These are phyloP conservation scores for Fusarium brevicatenulatum DNA, from an alignment of 2,329 filamentous ascomycete species.

Conservation along the genomic window DNA sequence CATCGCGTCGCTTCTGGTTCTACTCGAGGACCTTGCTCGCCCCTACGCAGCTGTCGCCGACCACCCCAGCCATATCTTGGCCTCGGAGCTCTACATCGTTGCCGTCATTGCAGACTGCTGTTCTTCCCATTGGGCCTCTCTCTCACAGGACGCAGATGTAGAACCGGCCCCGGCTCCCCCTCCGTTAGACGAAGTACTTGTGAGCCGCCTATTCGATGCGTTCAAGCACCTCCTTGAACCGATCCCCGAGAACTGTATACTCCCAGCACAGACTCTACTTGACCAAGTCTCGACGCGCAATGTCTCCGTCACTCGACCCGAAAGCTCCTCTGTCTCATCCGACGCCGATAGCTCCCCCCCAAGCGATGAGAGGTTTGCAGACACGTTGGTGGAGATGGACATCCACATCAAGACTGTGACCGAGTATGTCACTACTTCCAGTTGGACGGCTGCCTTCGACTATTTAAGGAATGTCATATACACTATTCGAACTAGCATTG, in stretches of 20 bases:
- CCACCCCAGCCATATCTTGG: slow-evolving; percentile 68
- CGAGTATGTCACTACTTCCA: slow-evolving; percentile 73
- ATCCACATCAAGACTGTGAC: slow-evolving; percentile 65
- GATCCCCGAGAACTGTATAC: slow-evolving; percentile 65
- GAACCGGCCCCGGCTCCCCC: slow-evolving; percentile 45
- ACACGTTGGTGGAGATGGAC: slow-evolving; percentile 61
- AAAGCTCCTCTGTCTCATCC: slow-evolving; percentile 26
- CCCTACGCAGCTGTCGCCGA: slow-evolving; percentile 62
- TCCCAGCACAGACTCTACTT: slow-evolving; percentile 67
- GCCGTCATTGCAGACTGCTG: slow-evolving; percentile 73
- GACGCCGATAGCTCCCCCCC: slow-evolving; percentile 27
- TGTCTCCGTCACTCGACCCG: slow-evolving; percentile 48
- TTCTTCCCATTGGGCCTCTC: slow-evolving; percentile 66
- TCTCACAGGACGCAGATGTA: slow-evolving; percentile 46
- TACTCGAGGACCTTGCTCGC: slow-evolving; percentile 68
- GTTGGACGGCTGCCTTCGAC: slow-evolving; percentile 69
- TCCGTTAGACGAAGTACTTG: slow-evolving; percentile 60
- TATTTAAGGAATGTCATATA: slow-evolving; percentile 65
- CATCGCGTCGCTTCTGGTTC: slow-evolving; percentile 64
- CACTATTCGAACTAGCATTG: slow-evolving; percentile 57
- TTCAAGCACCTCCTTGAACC: slow-evolving; percentile 68
- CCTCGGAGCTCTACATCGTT: slow-evolving; percentile 73
- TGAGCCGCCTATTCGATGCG: slow-evolving; percentile 64
- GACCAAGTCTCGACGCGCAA: slow-evolving; percentile 59
- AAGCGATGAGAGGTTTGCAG: slow-evolving; percentile 44